These are phyloP conservation scores for Austroboletus niveus DNA, from an alignment of 1,284 basidiomycete species.

Conservation along the genomic window DNA sequence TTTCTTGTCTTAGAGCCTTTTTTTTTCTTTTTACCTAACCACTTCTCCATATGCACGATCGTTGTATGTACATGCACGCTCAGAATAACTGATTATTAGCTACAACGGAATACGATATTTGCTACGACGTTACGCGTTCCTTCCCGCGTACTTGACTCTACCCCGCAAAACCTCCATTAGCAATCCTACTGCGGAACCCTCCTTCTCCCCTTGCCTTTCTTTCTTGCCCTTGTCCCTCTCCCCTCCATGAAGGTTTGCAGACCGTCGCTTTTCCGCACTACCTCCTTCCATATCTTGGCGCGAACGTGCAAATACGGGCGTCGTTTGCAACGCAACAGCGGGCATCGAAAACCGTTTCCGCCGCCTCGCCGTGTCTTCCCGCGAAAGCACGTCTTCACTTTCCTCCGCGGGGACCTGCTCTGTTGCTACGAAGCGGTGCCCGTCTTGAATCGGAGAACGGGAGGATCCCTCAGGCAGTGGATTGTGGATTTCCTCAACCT, in stretches of 20 bases:
- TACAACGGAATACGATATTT: neutral
- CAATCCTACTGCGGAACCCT: constrained; percentile 31
- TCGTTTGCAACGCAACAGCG: constrained; percentile 68
- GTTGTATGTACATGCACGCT: neutral
- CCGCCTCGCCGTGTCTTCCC: constrained; percentile 59
- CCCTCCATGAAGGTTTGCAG: constrained; percentile 14
- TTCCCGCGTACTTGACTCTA: constrained; percentile 26
- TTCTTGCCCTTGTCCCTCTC: constrained; percentile 27
- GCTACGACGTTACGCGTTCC: constrained; percentile 6
- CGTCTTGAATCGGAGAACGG: constrained; percentile 1
- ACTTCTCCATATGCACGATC: neutral
- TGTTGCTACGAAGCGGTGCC: neutral
- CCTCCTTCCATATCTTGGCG: constrained; percentile 15
- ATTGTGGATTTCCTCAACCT: constrained; percentile 5
- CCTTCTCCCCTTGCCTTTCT: constrained; percentile 27
- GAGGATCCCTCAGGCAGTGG: neutral
- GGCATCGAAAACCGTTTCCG: constrained; percentile 72
- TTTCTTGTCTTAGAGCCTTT: too few relatives aligned
- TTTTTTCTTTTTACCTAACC: too few relatives aligned
- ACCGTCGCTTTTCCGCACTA: constrained; percentile 18
- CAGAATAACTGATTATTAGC: neutral
- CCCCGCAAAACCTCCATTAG: constrained; percentile 30
- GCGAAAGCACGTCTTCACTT: constrained; percentile 4
- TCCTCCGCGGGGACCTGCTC: constrained; percentile 1
- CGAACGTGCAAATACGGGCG: constrained; percentile 63